These are phyloP conservation scores for Cercospora brassicicola DNA, from an alignment of 2,329 filamentous ascomycete genomes.

Conservation along the genomic window DNA sequence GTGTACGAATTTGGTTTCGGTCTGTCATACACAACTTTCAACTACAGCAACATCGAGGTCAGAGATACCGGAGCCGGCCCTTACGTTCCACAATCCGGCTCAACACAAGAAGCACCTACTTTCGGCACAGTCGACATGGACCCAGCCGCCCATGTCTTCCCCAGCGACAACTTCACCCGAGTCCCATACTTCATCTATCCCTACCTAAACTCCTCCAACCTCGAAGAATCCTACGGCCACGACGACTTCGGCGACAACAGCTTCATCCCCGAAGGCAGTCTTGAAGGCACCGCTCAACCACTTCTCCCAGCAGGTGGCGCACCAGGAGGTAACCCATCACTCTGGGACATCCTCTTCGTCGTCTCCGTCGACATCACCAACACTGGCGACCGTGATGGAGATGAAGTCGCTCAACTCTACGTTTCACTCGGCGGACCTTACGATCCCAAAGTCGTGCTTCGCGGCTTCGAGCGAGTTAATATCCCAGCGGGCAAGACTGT, in stretches of 20 bases:
- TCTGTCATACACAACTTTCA: conserved; percentile 76
- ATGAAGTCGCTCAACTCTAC: conserved; percentile 60
- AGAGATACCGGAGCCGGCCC: conserved; percentile 48
- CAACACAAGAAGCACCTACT: conserved; percentile 62
- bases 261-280: conserved; percentile 58
- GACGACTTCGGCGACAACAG: conserved; percentile 63
- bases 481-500: conserved; percentile 27
- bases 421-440: conserved; percentile 34
- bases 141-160: conserved; percentile 67
- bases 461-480: conserved; percentile 44
- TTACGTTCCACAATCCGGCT: conserved; percentile 62
- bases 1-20: conserved; percentile 55
- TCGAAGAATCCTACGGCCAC: conserved; percentile 58
- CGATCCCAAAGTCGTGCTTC: conserved; percentile 54
- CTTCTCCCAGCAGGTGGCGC: conserved; percentile 67
- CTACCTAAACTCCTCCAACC: conserved; percentile 64
- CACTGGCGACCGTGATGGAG: conserved; percentile 54
- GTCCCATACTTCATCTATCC: conserved; percentile 67
- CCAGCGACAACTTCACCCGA: conserved; percentile 53
- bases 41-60: conserved; percentile 66
- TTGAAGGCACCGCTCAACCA: conserved; percentile 43
- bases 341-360: conserved; percentile 63
- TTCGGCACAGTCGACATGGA: conserved; percentile 65
- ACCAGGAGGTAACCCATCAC: conserved; percentile 53
- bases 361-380: conserved; percentile 64